Evolutionary conservation across 345 rosid species (phyloP).

Genomic region (Euclidium syriacum): DNA sequence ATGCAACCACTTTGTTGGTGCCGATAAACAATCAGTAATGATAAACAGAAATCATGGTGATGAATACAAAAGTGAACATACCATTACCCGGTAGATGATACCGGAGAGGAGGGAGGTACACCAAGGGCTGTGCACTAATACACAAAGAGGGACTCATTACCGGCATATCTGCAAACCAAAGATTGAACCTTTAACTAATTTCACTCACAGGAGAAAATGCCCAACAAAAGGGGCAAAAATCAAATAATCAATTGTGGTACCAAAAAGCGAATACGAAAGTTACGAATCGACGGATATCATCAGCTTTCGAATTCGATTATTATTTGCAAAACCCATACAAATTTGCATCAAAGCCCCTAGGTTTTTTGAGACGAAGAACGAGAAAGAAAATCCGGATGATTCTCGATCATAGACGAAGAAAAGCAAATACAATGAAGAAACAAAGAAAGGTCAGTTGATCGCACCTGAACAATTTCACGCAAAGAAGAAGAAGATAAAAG

Average conservation of each 20-base stretch:
- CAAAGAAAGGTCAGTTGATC: background rate
- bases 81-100: background rate
- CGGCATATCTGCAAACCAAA: conserved; percentile 20
- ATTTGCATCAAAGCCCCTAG: background rate
- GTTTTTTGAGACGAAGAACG: background rate
- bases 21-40: background rate
- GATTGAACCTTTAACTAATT: background rate
- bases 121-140: conserved; percentile 8
- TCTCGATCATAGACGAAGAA: background rate
- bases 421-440: background rate
- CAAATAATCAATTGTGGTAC: background rate
- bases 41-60: background rate
- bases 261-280: background rate
- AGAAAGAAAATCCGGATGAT: background rate
- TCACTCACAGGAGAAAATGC: background rate
- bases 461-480: conserved; percentile 6
- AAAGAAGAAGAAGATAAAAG: background rate
- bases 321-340: background rate
- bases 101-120: conserved; percentile 14
- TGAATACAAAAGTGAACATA: background rate
- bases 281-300: background rate
- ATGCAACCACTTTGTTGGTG: background rate
- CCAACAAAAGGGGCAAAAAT: background rate
- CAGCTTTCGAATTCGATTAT: background rate
- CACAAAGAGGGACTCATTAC: conserved; percentile 13